Percentiles rank a stretch among this genome's conserved stretches.
Conservation (phyloP, 805 yeast genomes). For the Yarrowia bubula region DNA sequence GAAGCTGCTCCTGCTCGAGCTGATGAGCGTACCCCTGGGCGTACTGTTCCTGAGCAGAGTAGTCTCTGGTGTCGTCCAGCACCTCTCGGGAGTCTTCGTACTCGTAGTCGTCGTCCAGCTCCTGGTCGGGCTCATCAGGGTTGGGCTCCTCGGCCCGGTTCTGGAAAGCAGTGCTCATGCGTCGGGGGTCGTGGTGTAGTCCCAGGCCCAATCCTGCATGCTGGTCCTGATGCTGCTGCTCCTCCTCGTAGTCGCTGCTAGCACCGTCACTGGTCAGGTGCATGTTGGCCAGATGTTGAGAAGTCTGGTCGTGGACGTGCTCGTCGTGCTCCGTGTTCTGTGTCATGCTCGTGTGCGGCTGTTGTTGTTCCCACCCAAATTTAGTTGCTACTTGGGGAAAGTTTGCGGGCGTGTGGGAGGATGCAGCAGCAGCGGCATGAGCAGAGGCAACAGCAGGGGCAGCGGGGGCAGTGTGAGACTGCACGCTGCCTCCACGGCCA, state of each 20-base stretch:
- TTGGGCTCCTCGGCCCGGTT: conserved; percentile 18
- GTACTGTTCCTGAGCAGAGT: background rate
- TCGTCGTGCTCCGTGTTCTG: background rate
- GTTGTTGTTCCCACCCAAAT: conserved; percentile 19
- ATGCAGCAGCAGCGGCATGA: background rate
- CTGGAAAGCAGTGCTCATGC: conserved; percentile 2
- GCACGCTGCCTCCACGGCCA: background rate
- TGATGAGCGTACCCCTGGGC: conserved; percentile 29
- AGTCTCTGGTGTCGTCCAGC: background rate
- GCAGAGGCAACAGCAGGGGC: background rate
- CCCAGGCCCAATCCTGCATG: background rate
- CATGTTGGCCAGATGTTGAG: conserved; percentile 5
- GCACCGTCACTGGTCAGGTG: conserved; percentile 2
- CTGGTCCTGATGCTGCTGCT: background rate
- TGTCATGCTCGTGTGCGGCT: conserved; percentile 24
- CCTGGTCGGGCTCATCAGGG: conserved; percentile 25
- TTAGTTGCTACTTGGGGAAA: conserved; percentile 26
- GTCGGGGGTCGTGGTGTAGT: conserved; percentile 1
- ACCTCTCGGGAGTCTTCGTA: conserved; percentile 13
- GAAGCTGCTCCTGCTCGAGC: conserved; percentile 13
- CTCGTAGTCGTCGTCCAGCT: conserved; percentile 20
- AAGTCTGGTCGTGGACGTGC: background rate
- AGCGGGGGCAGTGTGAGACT: background rate
- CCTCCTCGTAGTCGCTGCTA: conserved; percentile 18
- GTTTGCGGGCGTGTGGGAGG: conserved; percentile 22